A percentile compares a stretch with the other conserved stretches of the same genome.
Conservation (phyloP, 176 grass and related monocot species). For the Hsuehochloa calcarea region DNA sequence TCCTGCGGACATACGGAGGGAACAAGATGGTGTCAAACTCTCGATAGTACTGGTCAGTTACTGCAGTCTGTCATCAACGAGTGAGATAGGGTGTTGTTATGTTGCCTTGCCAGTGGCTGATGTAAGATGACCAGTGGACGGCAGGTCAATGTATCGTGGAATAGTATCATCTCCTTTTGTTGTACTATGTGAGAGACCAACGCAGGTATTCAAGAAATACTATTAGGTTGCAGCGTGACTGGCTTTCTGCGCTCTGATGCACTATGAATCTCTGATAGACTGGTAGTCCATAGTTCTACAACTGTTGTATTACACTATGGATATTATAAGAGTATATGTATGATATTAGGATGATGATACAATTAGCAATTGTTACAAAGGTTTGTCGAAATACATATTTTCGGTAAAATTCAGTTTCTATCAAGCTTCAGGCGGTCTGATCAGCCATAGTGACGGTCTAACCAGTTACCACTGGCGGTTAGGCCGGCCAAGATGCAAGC, state of each 20-base stretch:
- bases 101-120: constrained; percentile 7
- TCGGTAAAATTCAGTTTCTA: no score
- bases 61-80: constrained; percentile 4
- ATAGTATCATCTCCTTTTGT: background rate
- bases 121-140: background rate
- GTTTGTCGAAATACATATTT: no score
- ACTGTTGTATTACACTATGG: background rate
- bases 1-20: background rate
- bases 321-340: no score
- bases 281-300: background rate
- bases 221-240: background rate
- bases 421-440: no score
- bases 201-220: background rate
- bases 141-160: background rate
- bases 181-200: background rate
- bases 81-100: no score
- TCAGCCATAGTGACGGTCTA: no score
- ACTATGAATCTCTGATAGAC: background rate
- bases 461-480: no score
- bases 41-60: background rate
- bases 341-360: no score
- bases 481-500: no score
- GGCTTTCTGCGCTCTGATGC: background rate
- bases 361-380: no score
- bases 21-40: background rate